Evolutionary conservation across 306 rosid species (phyloP).

Genomic region (Medicago arabica): DNA sequence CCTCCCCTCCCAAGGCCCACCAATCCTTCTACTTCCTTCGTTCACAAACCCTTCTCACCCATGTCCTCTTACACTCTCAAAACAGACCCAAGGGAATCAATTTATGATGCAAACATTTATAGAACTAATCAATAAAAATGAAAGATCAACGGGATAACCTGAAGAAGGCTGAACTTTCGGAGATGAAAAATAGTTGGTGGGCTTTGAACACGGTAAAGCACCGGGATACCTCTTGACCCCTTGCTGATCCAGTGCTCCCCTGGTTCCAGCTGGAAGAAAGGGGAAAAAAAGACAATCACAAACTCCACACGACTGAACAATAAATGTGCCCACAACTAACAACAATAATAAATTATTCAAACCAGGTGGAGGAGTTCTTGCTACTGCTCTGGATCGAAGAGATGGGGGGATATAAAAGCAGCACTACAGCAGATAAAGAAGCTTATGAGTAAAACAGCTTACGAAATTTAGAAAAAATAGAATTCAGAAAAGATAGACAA

Average conservation of each 20-base stretch:
- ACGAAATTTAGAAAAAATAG: background rate
- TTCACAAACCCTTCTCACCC: too few relatives aligned
- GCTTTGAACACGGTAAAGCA: constrained; percentile 62
- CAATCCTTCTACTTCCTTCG: background rate
- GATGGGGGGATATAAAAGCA: constrained; percentile 93
- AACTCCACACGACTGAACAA: too few relatives aligned
- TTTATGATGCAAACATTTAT: background rate
- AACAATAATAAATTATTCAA: too few relatives aligned
- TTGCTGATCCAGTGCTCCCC: constrained; percentile 62
- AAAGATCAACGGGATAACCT: constrained; percentile 52
- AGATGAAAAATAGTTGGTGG: constrained; percentile 60
- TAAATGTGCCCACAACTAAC: too few relatives aligned
- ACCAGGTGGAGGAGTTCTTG: constrained; percentile 77
- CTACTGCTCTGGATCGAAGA: constrained; percentile 71
- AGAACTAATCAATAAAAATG: background rate
- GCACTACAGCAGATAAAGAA: constrained; percentile 57
- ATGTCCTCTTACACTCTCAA: too few relatives aligned
- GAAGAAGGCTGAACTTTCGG: constrained; percentile 63
- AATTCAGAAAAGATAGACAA: background rate
- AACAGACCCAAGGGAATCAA: background rate
- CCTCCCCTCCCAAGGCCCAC: too few relatives aligned
- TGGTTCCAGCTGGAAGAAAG: constrained; percentile 41
- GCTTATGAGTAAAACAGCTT: background rate
- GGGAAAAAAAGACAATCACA: too few relatives aligned
- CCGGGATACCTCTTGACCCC: constrained; percentile 63